phyloP scores from a whole-genome alignment of 2,329 filamentous ascomycete species.

The Diplodia seriata region DNA sequence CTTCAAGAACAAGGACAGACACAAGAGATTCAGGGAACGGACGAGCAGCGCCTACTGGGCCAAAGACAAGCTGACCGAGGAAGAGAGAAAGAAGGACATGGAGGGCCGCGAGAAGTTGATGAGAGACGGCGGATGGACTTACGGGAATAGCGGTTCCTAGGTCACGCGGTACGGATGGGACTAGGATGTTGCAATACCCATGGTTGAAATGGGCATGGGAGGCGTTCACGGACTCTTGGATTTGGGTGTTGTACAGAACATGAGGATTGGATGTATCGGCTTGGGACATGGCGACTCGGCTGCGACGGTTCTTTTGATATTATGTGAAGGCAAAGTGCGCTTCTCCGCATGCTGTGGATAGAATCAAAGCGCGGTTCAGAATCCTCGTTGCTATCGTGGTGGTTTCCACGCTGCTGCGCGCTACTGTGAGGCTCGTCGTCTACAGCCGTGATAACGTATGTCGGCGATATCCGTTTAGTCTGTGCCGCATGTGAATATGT shows the following conservation, averaged over 20 bases:
- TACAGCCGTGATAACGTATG: neutral
- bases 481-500: neutral
- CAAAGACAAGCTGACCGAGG: constrained; percentile 82
- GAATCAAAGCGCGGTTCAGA: neutral
- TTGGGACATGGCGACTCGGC: neutral
- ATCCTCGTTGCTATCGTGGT: no score
- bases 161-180: neutral
- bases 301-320: neutral
- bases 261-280: neutral
- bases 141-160: constrained; percentile 10
- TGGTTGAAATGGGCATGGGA: neutral
- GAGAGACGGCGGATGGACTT: constrained; percentile 79
- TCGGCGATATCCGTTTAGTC: neutral
- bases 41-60: constrained; percentile 97
- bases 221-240: neutral
- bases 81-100: constrained; percentile 82
- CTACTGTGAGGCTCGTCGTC: neutral
- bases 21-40: constrained; percentile 86
- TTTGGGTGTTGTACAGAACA: neutral
- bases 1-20: constrained; percentile 86
- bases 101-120: constrained; percentile 80
- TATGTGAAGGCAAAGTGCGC: neutral
- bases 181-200: neutral
- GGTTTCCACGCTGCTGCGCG: neutral
- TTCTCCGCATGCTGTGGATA: neutral